Evolutionary conservation across 2,329 filamentous ascomycete genomes (phyloP).

Genomic region (Fusarium domesticum): DNA sequence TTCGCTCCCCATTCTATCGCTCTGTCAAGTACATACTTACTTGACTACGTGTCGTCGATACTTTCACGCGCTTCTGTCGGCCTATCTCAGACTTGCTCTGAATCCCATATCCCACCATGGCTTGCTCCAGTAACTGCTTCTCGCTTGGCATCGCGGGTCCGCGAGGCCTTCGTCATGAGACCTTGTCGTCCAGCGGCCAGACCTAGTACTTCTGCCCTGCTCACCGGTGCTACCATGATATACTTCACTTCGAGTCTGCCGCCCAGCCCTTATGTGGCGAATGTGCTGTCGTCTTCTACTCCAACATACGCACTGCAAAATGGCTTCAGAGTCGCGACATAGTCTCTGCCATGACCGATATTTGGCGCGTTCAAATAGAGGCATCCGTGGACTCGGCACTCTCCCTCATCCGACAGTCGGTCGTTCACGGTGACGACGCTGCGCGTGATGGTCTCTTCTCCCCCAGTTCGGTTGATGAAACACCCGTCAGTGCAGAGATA

Average conservation of each 20-base stretch:
- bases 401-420: constrained; percentile 5
- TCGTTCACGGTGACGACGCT: not conserved
- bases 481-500: constrained; percentile 15
- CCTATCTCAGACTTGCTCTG: too few species aligned
- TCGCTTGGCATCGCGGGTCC: not conserved
- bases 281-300: constrained; percentile 32
- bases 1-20: too few species aligned
- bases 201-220: constrained; percentile 33
- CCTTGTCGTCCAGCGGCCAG: constrained; percentile 12
- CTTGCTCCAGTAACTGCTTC: constrained; percentile 29
- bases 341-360: constrained; percentile 2
- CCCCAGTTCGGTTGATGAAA: not conserved
- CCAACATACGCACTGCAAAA: constrained; percentile 4
- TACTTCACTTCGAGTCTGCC: constrained; percentile 9
- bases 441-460: not conserved
- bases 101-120: constrained; percentile 11
- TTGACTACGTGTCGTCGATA: too few species aligned
- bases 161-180: constrained; percentile 23
- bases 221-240: constrained; percentile 30
- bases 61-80: too few species aligned
- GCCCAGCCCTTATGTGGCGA: constrained; percentile 35
- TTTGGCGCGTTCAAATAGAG: not conserved
- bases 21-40: too few species aligned
- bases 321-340: constrained; percentile 26
- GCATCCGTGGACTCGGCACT: constrained; percentile 2